Evolutionary conservation across 2,329 filamentous ascomycete genomes (phyloP).

Genomic region (Gaeumannomyces tritici): DNA sequence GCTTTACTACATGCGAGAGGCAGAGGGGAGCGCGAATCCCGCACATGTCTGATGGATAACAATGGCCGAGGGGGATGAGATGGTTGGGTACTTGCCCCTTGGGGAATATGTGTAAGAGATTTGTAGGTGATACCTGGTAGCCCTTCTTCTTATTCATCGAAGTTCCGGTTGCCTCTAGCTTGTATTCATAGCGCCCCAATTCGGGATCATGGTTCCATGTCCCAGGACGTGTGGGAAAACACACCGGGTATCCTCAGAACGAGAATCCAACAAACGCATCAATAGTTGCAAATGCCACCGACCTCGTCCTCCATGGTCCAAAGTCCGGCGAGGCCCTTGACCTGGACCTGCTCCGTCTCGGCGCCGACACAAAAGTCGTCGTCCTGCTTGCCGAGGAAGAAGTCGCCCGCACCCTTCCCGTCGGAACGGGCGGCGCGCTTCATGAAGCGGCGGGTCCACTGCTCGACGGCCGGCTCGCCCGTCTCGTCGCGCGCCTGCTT

Average conservation of each 20-base stretch:
- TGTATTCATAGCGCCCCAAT: background rate
- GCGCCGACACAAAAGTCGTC: conserved; percentile 25
- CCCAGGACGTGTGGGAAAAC: background rate
- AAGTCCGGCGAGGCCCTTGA: conserved; percentile 65
- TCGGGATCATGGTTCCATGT: background rate
- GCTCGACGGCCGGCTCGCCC: conserved; percentile 73
- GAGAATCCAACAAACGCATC: conserved; percentile 1
- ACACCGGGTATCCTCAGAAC: too few species aligned
- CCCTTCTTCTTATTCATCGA: background rate
- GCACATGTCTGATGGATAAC: too few species aligned
- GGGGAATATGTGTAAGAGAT: background rate
- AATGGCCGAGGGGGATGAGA: too few species aligned
- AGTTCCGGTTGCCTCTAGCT: background rate
- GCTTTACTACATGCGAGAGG: too few species aligned
- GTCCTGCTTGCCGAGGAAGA: conserved; percentile 46
- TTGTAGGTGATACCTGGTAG: too few species aligned
- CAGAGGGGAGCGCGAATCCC: too few species aligned
- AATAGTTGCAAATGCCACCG: conserved; percentile 53
- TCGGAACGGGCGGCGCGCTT: conserved; percentile 21
- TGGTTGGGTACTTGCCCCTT: background rate
- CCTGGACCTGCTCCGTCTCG: conserved; percentile 34
- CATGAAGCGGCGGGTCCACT: conserved; percentile 51
- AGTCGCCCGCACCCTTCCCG: conserved; percentile 34
- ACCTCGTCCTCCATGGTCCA: conserved; percentile 84
- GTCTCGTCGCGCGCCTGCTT: conserved; percentile 97